Percentiles rank a stretch among this genome's conserved stretches.
Conservation (phyloP, 2,329 filamentous ascomycete species). For the Fusarium cyanostomum region DNA sequence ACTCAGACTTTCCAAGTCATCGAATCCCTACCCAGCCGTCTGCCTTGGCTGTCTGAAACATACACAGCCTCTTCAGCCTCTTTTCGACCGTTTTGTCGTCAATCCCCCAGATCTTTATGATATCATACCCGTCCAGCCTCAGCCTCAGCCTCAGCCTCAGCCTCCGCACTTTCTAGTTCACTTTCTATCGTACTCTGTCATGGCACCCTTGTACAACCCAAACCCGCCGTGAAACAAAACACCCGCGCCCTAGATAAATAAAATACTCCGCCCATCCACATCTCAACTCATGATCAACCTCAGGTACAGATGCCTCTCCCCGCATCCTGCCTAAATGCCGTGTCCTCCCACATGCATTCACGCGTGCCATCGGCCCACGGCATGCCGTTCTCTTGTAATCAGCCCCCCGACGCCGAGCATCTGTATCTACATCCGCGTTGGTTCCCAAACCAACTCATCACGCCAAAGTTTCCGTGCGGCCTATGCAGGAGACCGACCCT, state of each 20-base stretch:
- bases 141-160: not conserved
- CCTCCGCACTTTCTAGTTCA: not conserved
- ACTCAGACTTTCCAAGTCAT: too few species aligned
- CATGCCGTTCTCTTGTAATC: too few species aligned
- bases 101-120: conserved; percentile 1
- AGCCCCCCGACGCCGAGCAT: too few species aligned
- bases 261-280: conserved; percentile 11
- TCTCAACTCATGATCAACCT: too few species aligned
- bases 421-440: conserved; percentile 4
- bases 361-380: conserved; percentile 10
- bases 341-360: conserved; percentile 19
- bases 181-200: not conserved
- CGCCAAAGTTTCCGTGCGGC: not conserved
- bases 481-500: not conserved
- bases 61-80: not conserved
- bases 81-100: not conserved
- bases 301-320: conserved; percentile 1
- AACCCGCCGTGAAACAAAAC: conserved; percentile 16
- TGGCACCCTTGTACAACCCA: conserved; percentile 21
- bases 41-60: too few species aligned
- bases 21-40: too few species aligned
- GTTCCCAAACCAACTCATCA: not conserved
- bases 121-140: not conserved
- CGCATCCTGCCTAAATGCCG: conserved; percentile 27
- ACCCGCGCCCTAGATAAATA: conserved; percentile 10